phyloP scores from a whole-genome alignment of 2,329 filamentous ascomycete species.

The Leptographium lundbergii region DNA sequence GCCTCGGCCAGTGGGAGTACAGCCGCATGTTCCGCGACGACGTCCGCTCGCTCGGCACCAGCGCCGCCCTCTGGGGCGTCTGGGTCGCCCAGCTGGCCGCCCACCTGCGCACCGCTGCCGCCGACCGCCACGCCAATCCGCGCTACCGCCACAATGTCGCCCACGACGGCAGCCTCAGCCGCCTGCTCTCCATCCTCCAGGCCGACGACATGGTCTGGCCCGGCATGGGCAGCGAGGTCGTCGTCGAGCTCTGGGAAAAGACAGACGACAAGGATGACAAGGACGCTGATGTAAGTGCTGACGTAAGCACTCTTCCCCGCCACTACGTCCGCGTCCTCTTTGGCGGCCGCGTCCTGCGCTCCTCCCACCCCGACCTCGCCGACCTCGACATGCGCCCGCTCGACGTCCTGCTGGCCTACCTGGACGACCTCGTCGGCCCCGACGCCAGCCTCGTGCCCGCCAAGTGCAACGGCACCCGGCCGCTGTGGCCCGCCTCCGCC shows the following conservation, averaged over 20 bases:
- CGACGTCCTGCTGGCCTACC: conserved; percentile 51
- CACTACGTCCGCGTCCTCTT: conserved; percentile 56
- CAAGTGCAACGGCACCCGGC: conserved; percentile 12
- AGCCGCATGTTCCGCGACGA: conserved; percentile 63
- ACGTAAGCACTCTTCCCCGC: conserved; percentile 1
- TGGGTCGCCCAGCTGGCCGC: conserved; percentile 60
- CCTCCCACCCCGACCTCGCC: conserved; percentile 57
- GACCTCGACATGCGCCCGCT: conserved; percentile 58
- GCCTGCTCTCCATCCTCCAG: conserved; percentile 58
- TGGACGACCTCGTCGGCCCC: conserved; percentile 56
- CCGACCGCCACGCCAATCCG: background rate
- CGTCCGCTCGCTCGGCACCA: conserved; percentile 46
- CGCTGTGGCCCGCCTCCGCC: background rate
- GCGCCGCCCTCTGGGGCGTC: conserved; percentile 52
- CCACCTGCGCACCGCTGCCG: conserved; percentile 37
- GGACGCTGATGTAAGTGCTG: conserved; percentile 7
- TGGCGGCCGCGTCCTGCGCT: conserved; percentile 52
- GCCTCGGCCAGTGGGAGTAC: conserved; percentile 72
- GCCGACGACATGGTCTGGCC: conserved; percentile 71
- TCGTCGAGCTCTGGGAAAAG: conserved; percentile 57
- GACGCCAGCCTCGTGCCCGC: conserved; percentile 23
- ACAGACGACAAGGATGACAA: background rate
- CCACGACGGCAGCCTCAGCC: conserved; percentile 62
- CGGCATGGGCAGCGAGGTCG: conserved; percentile 67
- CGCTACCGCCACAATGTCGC: conserved; percentile 66